These are phyloP conservation scores for Hypoxylon sp. DNA, from an alignment of 2,329 filamentous ascomycete species.

Conservation along the genomic window DNA sequence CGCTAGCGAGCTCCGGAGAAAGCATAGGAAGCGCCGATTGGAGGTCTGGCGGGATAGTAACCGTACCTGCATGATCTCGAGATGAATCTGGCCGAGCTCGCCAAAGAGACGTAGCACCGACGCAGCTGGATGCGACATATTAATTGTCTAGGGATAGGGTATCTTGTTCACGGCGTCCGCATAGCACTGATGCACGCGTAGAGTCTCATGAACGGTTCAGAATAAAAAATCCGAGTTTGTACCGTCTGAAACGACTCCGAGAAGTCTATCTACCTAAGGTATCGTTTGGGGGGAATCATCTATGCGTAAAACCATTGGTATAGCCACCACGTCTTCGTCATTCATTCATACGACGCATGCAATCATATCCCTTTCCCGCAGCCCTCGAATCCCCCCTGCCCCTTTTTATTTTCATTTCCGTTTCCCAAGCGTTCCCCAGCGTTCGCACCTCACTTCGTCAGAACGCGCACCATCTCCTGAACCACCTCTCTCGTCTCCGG, in stretches of 20 bases:
- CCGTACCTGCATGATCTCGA: background rate
- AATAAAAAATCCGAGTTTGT: background rate
- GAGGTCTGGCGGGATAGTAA: background rate
- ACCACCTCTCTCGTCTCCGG: constrained; percentile 73
- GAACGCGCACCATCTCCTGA: constrained; percentile 63
- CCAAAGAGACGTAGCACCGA: background rate
- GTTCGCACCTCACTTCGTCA: constrained; percentile 36
- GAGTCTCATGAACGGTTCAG: background rate
- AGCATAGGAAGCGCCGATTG: background rate
- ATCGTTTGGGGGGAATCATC: constrained; percentile 45
- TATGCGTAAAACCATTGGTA: constrained; percentile 32
- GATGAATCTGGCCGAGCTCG: background rate
- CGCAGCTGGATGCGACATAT: no score
- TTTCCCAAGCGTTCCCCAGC: background rate
- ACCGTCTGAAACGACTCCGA: constrained; percentile 3
- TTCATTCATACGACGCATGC: constrained; percentile 43
- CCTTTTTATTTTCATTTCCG: constrained; percentile 10
- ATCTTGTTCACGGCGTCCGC: background rate
- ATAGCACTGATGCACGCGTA: background rate
- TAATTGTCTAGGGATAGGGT: no score
- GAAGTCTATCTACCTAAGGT: no score
- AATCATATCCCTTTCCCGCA: constrained; percentile 33
- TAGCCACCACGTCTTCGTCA: constrained; percentile 30
- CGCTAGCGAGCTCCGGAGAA: background rate
- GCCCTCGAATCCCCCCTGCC: constrained; percentile 3